Conservation (phyloP, 2,329 filamentous ascomycete genomes). For the Curvularia eragrostidis region DNA sequence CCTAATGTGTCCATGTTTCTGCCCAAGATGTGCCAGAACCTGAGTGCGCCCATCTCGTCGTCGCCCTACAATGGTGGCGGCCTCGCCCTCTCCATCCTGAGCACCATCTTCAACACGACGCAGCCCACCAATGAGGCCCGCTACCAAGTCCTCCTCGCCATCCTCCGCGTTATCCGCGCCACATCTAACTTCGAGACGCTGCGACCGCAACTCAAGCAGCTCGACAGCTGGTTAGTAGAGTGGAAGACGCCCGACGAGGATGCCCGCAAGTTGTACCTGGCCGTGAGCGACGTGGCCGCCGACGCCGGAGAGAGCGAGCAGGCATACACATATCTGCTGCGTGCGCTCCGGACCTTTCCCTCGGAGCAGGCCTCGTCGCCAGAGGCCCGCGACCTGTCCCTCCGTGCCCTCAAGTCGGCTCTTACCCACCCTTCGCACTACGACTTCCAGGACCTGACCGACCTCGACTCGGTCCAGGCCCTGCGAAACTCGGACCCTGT, state of each 20-base stretch:
- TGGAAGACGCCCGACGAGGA: constrained; percentile 87
- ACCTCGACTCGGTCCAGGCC: constrained; percentile 79
- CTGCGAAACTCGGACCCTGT: constrained; percentile 83
- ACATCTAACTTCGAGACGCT: constrained; percentile 75
- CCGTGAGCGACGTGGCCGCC: constrained; percentile 79
- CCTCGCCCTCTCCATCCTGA: constrained; percentile 87
- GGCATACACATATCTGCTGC: constrained; percentile 73
- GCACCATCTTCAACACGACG: constrained; percentile 96
- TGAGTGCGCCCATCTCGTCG: constrained; percentile 80
- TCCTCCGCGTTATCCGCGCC: constrained; percentile 82
- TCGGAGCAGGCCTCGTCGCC: constrained; percentile 60
- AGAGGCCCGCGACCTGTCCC: constrained; percentile 65
- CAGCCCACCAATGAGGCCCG: constrained; percentile 73
- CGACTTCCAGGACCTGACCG: constrained; percentile 75
- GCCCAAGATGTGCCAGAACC: constrained; percentile 85
- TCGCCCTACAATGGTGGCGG: constrained; percentile 85
- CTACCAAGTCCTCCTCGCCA: constrained; percentile 88
- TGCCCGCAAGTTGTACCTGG: constrained; percentile 81
- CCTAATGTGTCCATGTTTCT: constrained; percentile 86
- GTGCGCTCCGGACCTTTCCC: constrained; percentile 80
- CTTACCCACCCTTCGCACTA: constrained; percentile 70
- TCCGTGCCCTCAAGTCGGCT: constrained; percentile 71
- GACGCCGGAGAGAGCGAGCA: constrained; percentile 79
- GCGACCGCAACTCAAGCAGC: constrained; percentile 79
- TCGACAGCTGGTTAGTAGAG: constrained; percentile 79